Conservation (phyloP, 208 protist genomes). For the Trichomonas gallinae region DNA sequence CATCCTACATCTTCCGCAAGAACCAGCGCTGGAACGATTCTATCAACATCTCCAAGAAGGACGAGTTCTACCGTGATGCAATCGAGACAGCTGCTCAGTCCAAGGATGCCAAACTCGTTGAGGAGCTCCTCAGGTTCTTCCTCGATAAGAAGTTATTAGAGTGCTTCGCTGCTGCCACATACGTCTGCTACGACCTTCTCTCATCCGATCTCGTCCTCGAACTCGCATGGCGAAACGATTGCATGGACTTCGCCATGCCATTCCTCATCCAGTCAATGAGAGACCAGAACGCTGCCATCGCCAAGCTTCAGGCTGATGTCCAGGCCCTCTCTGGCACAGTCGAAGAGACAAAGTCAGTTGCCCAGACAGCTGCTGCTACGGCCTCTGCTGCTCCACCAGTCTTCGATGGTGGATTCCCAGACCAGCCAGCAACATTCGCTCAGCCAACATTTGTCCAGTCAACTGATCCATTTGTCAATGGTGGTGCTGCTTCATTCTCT, state of each 20-base stretch:
- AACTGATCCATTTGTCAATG: not conserved
- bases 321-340: not conserved
- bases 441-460: not conserved
- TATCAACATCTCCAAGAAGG: slow-evolving; percentile 82
- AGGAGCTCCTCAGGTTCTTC: slow-evolving; percentile 88
- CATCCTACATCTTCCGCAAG: slow-evolving; percentile 77
- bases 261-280: slow-evolving; percentile 89
- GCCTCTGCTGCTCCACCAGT: not conserved
- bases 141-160: slow-evolving; percentile 63
- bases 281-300: slow-evolving; percentile 69
- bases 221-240: slow-evolving; percentile 87
- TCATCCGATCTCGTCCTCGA: slow-evolving; percentile 73
- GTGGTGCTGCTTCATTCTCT: not conserved
- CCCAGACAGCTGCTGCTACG: not conserved
- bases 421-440: not conserved
- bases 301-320: slow-evolving; percentile 44
- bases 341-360: not conserved
- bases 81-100: slow-evolving; percentile 90
- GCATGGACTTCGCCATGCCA: slow-evolving; percentile 93
- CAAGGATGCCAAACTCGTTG: slow-evolving; percentile 63
- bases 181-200: slow-evolving; percentile 88
- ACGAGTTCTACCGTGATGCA: slow-evolving; percentile 89
- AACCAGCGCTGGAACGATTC: slow-evolving; percentile 55
- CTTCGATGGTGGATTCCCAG: not conserved
- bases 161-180: slow-evolving; percentile 44